Evolutionary conservation across 2,329 filamentous ascomycete genomes (phyloP).

Genomic region (Verticillium isaacii): DNA sequence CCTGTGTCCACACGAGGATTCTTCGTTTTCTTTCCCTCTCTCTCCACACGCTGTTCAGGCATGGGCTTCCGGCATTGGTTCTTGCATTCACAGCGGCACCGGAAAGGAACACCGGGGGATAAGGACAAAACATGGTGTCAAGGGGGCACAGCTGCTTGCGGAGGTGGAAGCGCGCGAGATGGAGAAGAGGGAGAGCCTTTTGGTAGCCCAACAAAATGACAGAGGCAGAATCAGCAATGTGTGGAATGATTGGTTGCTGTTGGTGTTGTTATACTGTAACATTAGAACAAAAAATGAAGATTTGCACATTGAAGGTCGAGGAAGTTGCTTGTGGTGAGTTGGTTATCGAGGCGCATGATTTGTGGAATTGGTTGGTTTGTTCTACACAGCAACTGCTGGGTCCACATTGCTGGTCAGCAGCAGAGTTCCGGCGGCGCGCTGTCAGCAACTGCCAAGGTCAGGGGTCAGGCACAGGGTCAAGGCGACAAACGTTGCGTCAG

Average conservation of each 20-base stretch:
- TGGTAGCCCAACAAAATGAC: constrained; percentile 1
- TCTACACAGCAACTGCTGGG: neutral
- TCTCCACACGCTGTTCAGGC: neutral
- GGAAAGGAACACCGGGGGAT: neutral
- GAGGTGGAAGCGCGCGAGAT: neutral
- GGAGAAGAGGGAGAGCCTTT: neutral
- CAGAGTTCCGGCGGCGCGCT: neutral
- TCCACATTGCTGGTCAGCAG: neutral
- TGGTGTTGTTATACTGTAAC: constrained; percentile 7
- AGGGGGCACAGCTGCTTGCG: neutral
- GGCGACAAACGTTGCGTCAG: neutral
- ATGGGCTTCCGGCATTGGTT: neutral
- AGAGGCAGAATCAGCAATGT: neutral
- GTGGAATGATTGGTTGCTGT: neutral
- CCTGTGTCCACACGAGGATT: neutral
- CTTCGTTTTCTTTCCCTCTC: neutral
- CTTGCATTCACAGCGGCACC: neutral
- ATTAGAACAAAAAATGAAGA: constrained; percentile 7
- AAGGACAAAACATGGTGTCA: neutral
- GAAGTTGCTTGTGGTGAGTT: neutral
- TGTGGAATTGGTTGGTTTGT: neutral
- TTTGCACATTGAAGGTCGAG: neutral
- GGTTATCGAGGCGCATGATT: no score
- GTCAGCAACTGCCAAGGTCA: neutral
- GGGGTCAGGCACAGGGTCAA: neutral